Percentiles rank a stretch among this genome's conserved stretches.
Evolutionary conservation across 78 protist genomes (phyloP).

Genomic region (Creolimax fragrantissima): DNA sequence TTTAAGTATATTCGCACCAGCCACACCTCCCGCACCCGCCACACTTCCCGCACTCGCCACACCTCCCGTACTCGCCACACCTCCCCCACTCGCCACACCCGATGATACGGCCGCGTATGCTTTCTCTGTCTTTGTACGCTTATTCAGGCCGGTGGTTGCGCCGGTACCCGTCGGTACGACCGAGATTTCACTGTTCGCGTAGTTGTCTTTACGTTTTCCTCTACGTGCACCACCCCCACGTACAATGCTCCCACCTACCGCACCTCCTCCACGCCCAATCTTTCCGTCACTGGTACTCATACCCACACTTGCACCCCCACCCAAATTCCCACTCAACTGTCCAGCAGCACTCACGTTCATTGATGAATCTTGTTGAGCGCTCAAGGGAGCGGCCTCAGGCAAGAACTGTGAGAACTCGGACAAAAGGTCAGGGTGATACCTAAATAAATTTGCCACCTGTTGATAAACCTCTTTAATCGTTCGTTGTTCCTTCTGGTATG

Average conservation of each 20-base stretch:
- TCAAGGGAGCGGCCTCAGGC: slow-evolving; percentile 60
- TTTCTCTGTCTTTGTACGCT: no score
- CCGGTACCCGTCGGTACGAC: no score
- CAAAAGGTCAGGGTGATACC: slow-evolving; percentile 74
- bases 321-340: no score
- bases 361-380: no score
- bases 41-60: background rate
- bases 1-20: no score
- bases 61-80: background rate
- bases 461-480: slow-evolving; percentile 45
- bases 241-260: background rate
- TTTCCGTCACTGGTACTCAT: background rate
- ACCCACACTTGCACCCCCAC: background rate
- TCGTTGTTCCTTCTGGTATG: slow-evolving; percentile 71
- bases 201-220: background rate
- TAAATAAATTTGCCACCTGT: background rate
- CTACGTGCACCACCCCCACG: background rate
- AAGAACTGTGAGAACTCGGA: slow-evolving; percentile 83
- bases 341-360: no score
- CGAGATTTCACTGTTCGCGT: no score
- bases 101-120: background rate
- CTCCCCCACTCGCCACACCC: background rate
- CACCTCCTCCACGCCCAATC: background rate
- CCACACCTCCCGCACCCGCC: no score
- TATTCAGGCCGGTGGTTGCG: no score